These are phyloP conservation scores for Aspergillus fischeri DNA, from an alignment of 2,329 filamentous ascomycete species.

Conservation along the genomic window DNA sequence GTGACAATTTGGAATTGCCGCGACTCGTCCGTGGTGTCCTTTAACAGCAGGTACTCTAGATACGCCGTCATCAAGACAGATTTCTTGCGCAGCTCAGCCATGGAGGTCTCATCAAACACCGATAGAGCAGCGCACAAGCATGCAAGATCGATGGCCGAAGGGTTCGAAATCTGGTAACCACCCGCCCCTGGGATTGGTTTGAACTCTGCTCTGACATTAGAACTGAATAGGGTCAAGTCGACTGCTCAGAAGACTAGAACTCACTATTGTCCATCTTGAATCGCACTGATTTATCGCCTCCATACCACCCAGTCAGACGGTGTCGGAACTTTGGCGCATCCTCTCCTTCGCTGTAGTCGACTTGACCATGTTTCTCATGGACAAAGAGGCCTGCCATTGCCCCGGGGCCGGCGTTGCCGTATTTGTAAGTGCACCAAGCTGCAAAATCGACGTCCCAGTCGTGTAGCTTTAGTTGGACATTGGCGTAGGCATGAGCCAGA, in stretches of 20 bases:
- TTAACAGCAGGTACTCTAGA: constrained; percentile 61
- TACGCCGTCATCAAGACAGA: constrained; percentile 70
- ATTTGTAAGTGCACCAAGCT: constrained; percentile 92
- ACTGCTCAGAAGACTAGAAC: constrained; percentile 7
- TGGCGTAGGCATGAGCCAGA: constrained; percentile 77
- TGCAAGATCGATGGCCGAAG: constrained; percentile 70
- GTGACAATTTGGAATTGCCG: constrained; percentile 61
- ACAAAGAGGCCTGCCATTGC: constrained; percentile 75
- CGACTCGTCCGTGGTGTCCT: constrained; percentile 30
- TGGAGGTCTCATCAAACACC: constrained; percentile 68
- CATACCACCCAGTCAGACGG: constrained; percentile 78
- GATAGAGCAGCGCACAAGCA: constrained; percentile 66
- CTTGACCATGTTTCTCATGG: constrained; percentile 63
- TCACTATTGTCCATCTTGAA: constrained; percentile 73
- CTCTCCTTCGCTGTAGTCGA: constrained; percentile 37
- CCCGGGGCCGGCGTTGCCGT: constrained; percentile 79
- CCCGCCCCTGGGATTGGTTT: constrained; percentile 71
- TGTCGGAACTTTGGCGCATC: constrained; percentile 54
- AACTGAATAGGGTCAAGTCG: not conserved
- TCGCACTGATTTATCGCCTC: constrained; percentile 66
- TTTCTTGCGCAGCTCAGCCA: constrained; percentile 64
- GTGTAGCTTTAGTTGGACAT: constrained; percentile 71
- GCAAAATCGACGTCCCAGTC: constrained; percentile 90
- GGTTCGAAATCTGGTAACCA: constrained; percentile 79
- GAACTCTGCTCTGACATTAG: constrained; percentile 48